Evolutionary conservation across 257 asterid species (phyloP).

Genomic region (Solanum appendiculatum): DNA sequence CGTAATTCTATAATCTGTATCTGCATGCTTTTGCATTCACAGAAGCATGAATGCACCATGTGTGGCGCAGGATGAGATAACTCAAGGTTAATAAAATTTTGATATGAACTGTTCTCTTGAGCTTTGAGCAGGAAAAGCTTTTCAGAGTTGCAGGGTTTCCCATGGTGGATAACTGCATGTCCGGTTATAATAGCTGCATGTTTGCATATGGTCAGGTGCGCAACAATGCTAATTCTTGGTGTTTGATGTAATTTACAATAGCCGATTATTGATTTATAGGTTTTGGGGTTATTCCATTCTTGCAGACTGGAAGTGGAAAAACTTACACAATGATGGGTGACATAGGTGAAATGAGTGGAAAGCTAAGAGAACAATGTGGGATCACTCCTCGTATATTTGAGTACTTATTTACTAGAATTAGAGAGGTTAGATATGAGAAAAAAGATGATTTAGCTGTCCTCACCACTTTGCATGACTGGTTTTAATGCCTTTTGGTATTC

Average conservation of each 20-base stretch:
- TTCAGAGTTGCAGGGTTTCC: conserved; percentile 78
- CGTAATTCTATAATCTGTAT: not conserved
- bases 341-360: conserved; percentile 41
- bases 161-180: conserved; percentile 90
- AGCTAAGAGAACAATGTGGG: conserved; percentile 59
- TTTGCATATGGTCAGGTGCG: conserved; percentile 87
- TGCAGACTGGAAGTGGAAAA: conserved; percentile 90
- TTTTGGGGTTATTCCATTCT: not conserved
- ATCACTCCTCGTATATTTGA: conserved; percentile 78
- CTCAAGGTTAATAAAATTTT: not conserved
- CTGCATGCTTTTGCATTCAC: not conserved
- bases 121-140: conserved; percentile 48
- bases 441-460: not conserved
- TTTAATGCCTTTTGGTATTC: conserved; percentile 3
- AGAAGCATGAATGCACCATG: not conserved
- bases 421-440: conserved; percentile 35
- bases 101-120: conserved; percentile 2
- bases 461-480: not conserved
- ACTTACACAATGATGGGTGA: conserved; percentile 92
- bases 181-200: conserved; percentile 91
- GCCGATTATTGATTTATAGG: not conserved
- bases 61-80: not conserved
- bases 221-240: not conserved
- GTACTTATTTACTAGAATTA: conserved; percentile 58
- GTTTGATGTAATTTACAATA: not conserved